These are phyloP conservation scores for Colletotrichum spaethianum DNA, from an alignment of 2,329 filamentous ascomycete genomes.

Conservation along the genomic window DNA sequence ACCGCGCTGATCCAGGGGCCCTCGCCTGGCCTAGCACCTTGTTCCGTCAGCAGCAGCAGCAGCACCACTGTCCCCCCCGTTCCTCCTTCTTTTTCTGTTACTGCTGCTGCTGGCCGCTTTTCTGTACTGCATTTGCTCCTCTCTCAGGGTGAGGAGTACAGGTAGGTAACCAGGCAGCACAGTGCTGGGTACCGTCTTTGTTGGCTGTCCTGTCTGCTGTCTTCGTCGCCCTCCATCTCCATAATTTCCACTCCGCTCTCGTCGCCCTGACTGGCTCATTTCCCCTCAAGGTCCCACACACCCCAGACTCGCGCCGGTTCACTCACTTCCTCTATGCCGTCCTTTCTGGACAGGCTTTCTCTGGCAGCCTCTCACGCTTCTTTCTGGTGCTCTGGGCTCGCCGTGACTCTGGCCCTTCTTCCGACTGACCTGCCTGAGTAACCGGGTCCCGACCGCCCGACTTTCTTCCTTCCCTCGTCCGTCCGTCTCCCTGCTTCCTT, in stretches of 20 bases:
- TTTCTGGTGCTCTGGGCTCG: slow-evolving; percentile 2
- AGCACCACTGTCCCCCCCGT: no score
- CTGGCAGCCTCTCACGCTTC: not conserved
- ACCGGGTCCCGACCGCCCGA: slow-evolving; percentile 35
- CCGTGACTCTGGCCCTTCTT: slow-evolving; percentile 16
- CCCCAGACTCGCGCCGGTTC: slow-evolving; percentile 11
- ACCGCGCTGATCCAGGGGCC: slow-evolving; percentile 38
- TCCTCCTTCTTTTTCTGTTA: slow-evolving; percentile 20
- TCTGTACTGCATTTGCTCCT: not conserved
- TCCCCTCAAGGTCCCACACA: slow-evolving; percentile 27
- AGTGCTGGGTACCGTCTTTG: not conserved
- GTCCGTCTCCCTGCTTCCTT: slow-evolving; percentile 39
- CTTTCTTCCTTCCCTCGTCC: slow-evolving; percentile 19
- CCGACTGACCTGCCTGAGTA: slow-evolving; percentile 12
- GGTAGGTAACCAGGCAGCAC: not conserved
- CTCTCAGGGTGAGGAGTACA: not conserved
- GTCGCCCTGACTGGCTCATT: slow-evolving; percentile 41
- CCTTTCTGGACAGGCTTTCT: not conserved
- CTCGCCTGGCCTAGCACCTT: slow-evolving; percentile 37
- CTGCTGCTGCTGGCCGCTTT: slow-evolving; percentile 33
- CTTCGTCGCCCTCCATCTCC: slow-evolving; percentile 48
- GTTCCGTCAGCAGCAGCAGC: not conserved
- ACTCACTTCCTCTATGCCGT: slow-evolving; percentile 9
- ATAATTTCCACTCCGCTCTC: slow-evolving; percentile 41
- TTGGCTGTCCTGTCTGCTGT: slow-evolving; percentile 32